Base-by-base conservation (phyloP, 768 basidiomycete species). In the Dacryopinax spathularia region DNA sequence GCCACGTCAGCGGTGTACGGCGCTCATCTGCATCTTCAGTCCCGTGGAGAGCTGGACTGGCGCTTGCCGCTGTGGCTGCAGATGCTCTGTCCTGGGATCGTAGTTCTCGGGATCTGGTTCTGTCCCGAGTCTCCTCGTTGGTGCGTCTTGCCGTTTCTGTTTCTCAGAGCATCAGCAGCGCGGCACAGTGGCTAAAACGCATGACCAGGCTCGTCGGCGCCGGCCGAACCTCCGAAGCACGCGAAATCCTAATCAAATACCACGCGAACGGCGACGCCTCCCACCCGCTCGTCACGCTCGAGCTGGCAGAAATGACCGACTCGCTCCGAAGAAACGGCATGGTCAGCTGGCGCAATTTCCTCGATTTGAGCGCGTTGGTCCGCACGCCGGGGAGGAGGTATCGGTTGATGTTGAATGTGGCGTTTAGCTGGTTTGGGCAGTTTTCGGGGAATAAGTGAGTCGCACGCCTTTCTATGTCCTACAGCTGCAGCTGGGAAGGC, bases 181-280 rank as follows among this genome's bases (percentile, higher is more conserved):
- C n/a, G n/a, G n/a, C n/a, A n/a, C n/a, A n/a, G n/a, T n/a, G n/a
- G n/a, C n/a, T 41, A 56, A 25, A 2, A 9, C 9, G 9, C 18
- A 9, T 20, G 25, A 10, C 9, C 29, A 56, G 84, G 84, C 77
- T 86, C 2, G 75, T 85, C 33, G 79, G 81, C 2, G 79, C 79
- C 56, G 83, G 84, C 29, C 78, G 83, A 12, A 71, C 70, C 0
- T 75, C 76, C 0, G 82, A 84, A 65, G 83, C 82, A 0, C 70
- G 72, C 60, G 72, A 69, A 0, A 76, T 82, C 44, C 74, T 85
- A 20, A 77, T 73, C 18, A 82, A 81, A 63, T 85, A 84, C 62
- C 84, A 85, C 66, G 84, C 80, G 0, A 83, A 85, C 62, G 82
- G 83, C 1, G 41, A 61, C 62, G 33, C 15, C 15, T 9, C 25